Conservation (phyloP, 331 rosid genomes). For the Rhamnella rubrinervis region DNA sequence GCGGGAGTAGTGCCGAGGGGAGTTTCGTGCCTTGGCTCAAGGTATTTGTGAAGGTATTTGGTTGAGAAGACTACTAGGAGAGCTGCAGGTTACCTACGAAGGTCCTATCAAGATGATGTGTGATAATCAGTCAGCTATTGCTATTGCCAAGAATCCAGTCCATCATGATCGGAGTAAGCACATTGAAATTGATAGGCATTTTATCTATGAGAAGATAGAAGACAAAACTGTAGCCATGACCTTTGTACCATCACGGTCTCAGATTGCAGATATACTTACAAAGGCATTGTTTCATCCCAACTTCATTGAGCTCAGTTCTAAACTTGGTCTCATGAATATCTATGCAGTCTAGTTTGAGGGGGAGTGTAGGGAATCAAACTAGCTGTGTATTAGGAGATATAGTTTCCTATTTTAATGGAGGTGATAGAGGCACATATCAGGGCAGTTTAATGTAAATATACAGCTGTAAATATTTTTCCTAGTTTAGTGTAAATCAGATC, state of each 20-base stretch:
- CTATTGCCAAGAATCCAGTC: slow-evolving; percentile 3
- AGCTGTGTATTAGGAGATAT: too few species aligned
- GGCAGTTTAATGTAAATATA: neutral
- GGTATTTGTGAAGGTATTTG: too few species aligned
- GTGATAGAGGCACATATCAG: neutral
- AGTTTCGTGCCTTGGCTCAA: neutral
- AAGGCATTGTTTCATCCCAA: neutral
- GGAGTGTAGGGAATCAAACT: too few species aligned
- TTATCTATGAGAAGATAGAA: neutral
- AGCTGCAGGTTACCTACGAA: too few species aligned
- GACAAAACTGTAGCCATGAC: too few species aligned
- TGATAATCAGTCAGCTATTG: neutral
- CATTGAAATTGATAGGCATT: neutral
- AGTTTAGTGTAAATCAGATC: neutral
- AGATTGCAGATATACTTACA: neutral
- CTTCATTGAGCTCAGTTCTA: neutral
- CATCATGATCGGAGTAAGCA: neutral
- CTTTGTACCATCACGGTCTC: neutral
- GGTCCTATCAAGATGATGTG: too few species aligned
- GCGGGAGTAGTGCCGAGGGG: neutral
- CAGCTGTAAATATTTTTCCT: neutral
- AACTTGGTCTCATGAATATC: neutral
- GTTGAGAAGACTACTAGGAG: too few species aligned
- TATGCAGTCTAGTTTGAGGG: neutral
- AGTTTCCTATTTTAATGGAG: neutral